Base-by-base conservation (phyloP, 2,329 filamentous ascomycete species). In the Diaporthe amygdali region DNA sequence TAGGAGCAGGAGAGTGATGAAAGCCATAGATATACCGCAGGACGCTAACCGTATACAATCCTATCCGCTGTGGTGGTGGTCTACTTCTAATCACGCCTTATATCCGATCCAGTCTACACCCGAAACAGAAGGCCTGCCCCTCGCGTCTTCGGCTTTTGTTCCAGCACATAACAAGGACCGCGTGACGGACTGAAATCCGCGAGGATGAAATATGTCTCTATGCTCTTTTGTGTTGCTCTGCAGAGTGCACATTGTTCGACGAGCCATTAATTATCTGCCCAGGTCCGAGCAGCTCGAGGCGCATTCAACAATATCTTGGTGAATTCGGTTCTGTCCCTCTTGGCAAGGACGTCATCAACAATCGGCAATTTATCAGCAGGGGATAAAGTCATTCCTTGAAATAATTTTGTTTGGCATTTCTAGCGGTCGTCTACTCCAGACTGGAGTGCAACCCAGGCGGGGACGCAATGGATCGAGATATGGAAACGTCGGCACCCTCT, bases 131-230 rank as follows among this genome's bases (percentile, higher is more conserved):
- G 7, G 1, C 17, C 52, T 30, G 12, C 55, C 30, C 46, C 56
- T 69, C 68, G 55, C 56, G 68, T 22, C 56, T 66, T 69, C 55
- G 68, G 68, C 68, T 20, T 66, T 54, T 54, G 44, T 27, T 7
- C 30, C 17, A 44, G n/a, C 30, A 64, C 30, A 37, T 32, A 34
- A 22, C 30, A 47, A n/a, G 41, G 25, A 6, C 59, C 59, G 27
- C 44, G 41, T 49, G 59, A 37, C 44, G 30, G 14, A 17, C 2
- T 34, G 27, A 15, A 34, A 47, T 10, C 27, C 44, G 20, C 39
- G 32, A 37, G 30, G 6, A 17, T 17, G 41, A 15, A 34, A 9
- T 46, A 22, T 49, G 4, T 3, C 47, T 27, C 20, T 37, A 20
- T 25, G 27, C 59, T 32, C 32, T 25, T 37, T 20, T 30, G n/a